Conservation (phyloP, 495 filamentous ascomycete species). For the Xylaria bambusicola region DNA sequence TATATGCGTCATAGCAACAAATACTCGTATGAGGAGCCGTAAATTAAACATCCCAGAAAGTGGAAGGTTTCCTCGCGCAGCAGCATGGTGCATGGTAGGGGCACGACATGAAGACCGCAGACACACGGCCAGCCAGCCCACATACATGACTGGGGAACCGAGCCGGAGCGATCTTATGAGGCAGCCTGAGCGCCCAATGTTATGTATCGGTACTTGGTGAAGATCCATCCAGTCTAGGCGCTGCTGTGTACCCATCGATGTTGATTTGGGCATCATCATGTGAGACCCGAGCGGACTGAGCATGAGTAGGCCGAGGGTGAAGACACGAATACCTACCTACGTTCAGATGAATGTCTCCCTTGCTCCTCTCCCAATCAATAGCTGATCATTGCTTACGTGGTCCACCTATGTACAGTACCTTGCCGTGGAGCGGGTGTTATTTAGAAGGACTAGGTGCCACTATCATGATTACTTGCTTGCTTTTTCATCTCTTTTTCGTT, state of each 20-base stretch:
- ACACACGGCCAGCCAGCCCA: conserved; percentile 4
- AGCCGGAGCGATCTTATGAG: conserved; percentile 1
- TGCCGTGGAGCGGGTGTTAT: too few relatives aligned
- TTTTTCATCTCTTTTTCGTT: too few relatives aligned
- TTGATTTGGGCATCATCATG: not conserved
- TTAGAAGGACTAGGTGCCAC: too few relatives aligned
- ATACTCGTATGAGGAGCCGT: too few relatives aligned
- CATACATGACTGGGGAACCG: conserved; percentile 3
- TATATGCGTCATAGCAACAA: too few relatives aligned
- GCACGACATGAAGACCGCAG: conserved; percentile 8
- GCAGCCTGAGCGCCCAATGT: not conserved
- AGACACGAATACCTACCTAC: too few relatives aligned
- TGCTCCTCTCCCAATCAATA: not conserved
- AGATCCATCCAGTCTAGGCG: conserved; percentile 3
- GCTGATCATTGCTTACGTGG: too few relatives aligned
- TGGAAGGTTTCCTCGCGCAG: not conserved
- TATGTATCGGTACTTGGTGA: conserved; percentile 12
- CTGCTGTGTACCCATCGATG: conserved; percentile 7
- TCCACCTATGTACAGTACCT: too few relatives aligned
- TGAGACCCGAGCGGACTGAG: not conserved
- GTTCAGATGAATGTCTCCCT: not conserved
- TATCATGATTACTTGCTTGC: too few relatives aligned
- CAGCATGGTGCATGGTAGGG: not conserved
- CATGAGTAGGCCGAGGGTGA: not conserved
- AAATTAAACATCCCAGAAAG: conserved; percentile 7